phyloP scores from a whole-genome alignment of 495 filamentous ascomycete species.

The Aspergillus sclerotioniger region DNA sequence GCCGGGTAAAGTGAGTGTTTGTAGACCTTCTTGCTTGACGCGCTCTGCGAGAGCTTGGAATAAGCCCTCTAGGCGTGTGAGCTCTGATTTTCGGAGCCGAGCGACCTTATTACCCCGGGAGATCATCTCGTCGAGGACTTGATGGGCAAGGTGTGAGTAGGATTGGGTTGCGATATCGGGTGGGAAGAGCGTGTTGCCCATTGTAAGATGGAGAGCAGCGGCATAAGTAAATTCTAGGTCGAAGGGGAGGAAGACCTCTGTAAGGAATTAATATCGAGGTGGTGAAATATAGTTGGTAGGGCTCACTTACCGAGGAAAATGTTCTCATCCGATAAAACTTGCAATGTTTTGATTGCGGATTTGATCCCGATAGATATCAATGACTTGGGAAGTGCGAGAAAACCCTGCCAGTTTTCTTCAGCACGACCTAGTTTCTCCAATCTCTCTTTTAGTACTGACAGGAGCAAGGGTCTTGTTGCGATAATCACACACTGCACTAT shows the following conservation, averaged over 20 bases:
- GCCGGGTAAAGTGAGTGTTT: neutral
- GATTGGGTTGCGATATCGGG: slow-evolving; percentile 15
- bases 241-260: slow-evolving; percentile 41
- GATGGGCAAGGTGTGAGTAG: slow-evolving; percentile 20
- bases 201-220: slow-evolving; percentile 31
- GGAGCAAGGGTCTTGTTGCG: slow-evolving; percentile 37
- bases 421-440: slow-evolving; percentile 24
- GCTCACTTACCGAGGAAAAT: slow-evolving; percentile 31
- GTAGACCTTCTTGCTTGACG: slow-evolving; percentile 3
- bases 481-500: slow-evolving; percentile 33
- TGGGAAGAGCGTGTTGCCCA: slow-evolving; percentile 34
- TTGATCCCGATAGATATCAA: slow-evolving; percentile 37
- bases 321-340: slow-evolving; percentile 32
- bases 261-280: neutral
- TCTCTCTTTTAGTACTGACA: slow-evolving; percentile 33
- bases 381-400: slow-evolving; percentile 26
- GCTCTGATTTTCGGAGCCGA: slow-evolving; percentile 26
- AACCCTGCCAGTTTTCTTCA: slow-evolving; percentile 29
- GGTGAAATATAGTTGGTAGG: no score
- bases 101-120: slow-evolving; percentile 31
- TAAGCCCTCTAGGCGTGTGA: slow-evolving; percentile 23
- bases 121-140: slow-evolving; percentile 39
- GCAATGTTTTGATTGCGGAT: slow-evolving; percentile 35
- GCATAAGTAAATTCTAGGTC: slow-evolving; percentile 39
- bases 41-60: slow-evolving; percentile 20